Evolutionary conservation across 257 asterid genomes (phyloP), one percentile per base, ranked within the genome.

Genomic region (Solanum chiquidenum): DNA sequence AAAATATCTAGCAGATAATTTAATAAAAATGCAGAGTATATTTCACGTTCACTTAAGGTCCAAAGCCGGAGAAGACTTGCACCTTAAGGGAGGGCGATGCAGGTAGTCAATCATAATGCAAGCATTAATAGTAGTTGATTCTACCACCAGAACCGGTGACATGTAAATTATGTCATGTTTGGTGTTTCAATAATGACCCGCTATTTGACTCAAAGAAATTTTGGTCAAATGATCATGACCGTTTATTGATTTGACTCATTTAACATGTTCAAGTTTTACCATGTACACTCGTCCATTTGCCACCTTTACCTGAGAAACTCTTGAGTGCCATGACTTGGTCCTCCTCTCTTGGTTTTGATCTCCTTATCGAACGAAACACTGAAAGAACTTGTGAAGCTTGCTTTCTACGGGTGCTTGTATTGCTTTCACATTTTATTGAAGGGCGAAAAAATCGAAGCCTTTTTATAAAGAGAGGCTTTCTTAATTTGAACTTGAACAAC

Each of bases 381-480:
- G 94, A 86, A 3, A 83, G 87, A 33, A 92, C 33, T 42, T 64
- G 88, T 0, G 90, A 46, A 52, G 83, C 46, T 9, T 82, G 90
- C 79, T 85, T 89, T 83, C 85, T 52, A 20, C 9, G 83, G 0
- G 68, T 31, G 14, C 87, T 58, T 34, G 34, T 89, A 25, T 35
- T 72, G 76, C 83, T 40, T 40, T 86, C 90, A 13, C 44, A 75
- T 72, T 60, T 86, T 69, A 16, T 31, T 12, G 72, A 69, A 55
- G 75, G 91, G 8, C 89, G 92, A 23, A 83, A 79, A 23, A 83
- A 40, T 33, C 80, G 89, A 60, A 90, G 92, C 34, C 92, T 52
- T 83, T 75, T 92, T 87, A 93, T 87, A 68, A 87, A 94, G 88
- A 93, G 87, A 12, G 94, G 97, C 89, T 89, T 94, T 80, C 88